phyloP scores from a whole-genome alignment of 805 yeast genomes.

The Saccharomyces jurei region DNA sequence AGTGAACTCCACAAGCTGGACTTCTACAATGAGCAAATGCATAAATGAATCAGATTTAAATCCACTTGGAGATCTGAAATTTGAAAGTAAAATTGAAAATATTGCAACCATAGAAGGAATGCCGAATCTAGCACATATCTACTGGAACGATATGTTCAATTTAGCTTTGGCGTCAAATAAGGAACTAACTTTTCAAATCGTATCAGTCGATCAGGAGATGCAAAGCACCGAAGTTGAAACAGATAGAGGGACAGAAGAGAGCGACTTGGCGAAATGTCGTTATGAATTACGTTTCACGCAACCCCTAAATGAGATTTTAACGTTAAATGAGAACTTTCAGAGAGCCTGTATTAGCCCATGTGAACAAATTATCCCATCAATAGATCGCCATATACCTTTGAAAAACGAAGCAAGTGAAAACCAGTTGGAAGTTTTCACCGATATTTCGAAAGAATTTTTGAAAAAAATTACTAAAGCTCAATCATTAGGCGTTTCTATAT shows the following conservation, averaged over 20 bases:
- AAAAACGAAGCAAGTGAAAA: constrained; percentile 20
- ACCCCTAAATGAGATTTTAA: constrained; percentile 19
- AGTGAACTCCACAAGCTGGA: constrained; percentile 17
- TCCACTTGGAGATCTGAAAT: constrained; percentile 5
- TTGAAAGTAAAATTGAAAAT: constrained; percentile 9
- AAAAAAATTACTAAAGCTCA: constrained; percentile 20
- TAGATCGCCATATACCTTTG: constrained; percentile 17
- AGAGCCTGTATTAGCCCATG: constrained; percentile 11
- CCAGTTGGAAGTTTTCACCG: constrained; percentile 21
- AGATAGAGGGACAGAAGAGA: background rate
- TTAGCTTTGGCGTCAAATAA: background rate
- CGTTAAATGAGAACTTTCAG: constrained; percentile 11
- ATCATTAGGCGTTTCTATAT: constrained; percentile 30
- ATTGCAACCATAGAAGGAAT: background rate
- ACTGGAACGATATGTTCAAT: background rate
- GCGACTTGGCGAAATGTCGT: background rate
- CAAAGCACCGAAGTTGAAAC: background rate
- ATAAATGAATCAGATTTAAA: constrained; percentile 14
- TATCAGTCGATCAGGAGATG: background rate
- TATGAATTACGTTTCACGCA: constrained; percentile 11
- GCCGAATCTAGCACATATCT: background rate
- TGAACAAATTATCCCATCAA: constrained; percentile 13
- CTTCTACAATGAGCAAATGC: constrained; percentile 10
- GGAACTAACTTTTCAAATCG: background rate
- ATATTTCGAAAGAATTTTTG: constrained; percentile 17